Percentiles rank a stretch among this genome's conserved stretches.
Evolutionary conservation across 306 rosid species (phyloP).

Genomic region (Cicer chorassanicum): DNA sequence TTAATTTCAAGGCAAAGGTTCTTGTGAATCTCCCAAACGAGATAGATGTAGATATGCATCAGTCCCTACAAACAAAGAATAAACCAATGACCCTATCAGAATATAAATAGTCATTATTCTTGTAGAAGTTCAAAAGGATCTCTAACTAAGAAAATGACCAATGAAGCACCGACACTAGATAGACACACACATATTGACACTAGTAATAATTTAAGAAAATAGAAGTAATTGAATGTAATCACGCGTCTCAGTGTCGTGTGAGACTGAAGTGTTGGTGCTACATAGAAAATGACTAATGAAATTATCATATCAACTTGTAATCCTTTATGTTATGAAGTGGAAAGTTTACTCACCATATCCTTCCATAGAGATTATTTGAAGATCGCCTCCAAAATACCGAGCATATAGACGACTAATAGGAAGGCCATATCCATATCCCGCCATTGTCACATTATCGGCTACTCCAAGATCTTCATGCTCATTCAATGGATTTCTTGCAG

Average conservation of each 20-base stretch:
- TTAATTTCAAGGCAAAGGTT: constrained; percentile 68
- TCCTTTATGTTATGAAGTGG: neutral
- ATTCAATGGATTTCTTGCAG: constrained; percentile 81
- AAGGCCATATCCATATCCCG: constrained; percentile 94
- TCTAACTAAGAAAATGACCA: neutral
- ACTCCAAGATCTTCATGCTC: constrained; percentile 67
- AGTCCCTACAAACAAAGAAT: constrained; percentile 64
- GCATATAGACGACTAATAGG: constrained; percentile 89
- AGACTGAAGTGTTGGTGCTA: too few species aligned
- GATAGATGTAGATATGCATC: constrained; percentile 95
- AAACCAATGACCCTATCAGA: constrained; percentile 23
- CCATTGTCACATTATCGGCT: constrained; percentile 75
- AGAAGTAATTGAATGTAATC: too few species aligned
- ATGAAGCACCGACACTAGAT: too few species aligned
- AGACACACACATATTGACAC: too few species aligned
- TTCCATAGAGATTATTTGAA: constrained; percentile 94
- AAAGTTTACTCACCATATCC: constrained; percentile 72
- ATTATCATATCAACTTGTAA: neutral
- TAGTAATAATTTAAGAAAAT: too few species aligned
- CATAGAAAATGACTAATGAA: neutral
- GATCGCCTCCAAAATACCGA: constrained; percentile 88
- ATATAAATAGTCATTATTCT: constrained; percentile 12
- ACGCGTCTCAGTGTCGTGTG: too few species aligned
- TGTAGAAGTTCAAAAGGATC: constrained; percentile 1
- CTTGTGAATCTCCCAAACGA: constrained; percentile 91